Evolutionary conservation across 2,329 filamentous ascomycete species (phyloP), one percentile per base, ranked within the genome.

Genomic region (Fusarium sp.): DNA sequence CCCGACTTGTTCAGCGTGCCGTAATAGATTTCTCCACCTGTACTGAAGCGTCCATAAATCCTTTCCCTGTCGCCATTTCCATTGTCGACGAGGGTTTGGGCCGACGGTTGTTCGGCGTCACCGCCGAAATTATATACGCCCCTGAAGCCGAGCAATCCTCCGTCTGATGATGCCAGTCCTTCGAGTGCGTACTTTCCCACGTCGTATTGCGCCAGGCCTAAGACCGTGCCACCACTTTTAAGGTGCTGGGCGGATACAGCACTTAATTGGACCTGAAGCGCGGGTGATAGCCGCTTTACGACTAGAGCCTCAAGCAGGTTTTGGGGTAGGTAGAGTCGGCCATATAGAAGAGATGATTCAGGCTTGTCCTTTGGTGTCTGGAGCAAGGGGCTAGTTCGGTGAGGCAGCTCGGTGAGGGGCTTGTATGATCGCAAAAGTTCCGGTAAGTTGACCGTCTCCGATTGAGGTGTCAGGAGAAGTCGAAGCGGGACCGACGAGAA

Each of bases 91-190:
- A 43, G 46, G 7, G 34, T 52, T n/a, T 70, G 59, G 4, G 74
- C 67, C 26, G 68, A 36, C 13, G 56, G 57, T 64, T 76, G 74
- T 15, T 80, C 79, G 10, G 88, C 87, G 68, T 95, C 92, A 18
- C 90, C 87, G 15, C 95, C 95, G 77, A 97, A 98, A 78, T 99
- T 98, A 84, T 97, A 99, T 1, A 99, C 84, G 0, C 94, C 96
- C 26, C 95, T 88, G 65, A 97, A 82, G 15, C 96, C 96, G 71
- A 99, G 85, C 11, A 99, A 84, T 0, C 94, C 93, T 31, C 95
- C 97, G 75, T 98, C 96, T 0, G 95, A 97, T 50, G 94, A 97
- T 68, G 94, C 95, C 24, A 99, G 86, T 24, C 94, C 95, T 77
- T 99, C 96, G 1, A 95, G 87, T 57, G 91, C 94, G 80, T 95